Conservation (phyloP, 106 monocot genomes). For the Iris macrosiphon region DNA sequence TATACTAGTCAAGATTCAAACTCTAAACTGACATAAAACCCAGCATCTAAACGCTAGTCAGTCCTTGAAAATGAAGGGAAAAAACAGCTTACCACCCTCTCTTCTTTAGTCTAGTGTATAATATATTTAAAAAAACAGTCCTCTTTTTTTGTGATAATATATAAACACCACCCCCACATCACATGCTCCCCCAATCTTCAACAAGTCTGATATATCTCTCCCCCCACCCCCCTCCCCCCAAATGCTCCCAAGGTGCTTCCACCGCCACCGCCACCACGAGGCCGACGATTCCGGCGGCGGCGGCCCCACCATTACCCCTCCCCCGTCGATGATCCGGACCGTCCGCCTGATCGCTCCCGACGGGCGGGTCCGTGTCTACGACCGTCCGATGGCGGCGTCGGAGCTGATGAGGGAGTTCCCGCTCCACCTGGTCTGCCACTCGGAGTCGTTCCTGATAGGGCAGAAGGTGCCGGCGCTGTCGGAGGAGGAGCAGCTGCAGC, state of each 20-base stretch:
- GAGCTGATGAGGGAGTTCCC: slow-evolving; percentile 54
- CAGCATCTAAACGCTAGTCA: too few relatives aligned
- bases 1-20: too few relatives aligned
- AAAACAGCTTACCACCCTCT: too few relatives aligned
- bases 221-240: slow-evolving; percentile 4
- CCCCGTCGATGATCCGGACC: background rate
- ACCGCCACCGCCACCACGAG: too few relatives aligned
- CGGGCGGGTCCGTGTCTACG: slow-evolving; percentile 43
- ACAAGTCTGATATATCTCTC: background rate
- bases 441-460: slow-evolving; percentile 70
- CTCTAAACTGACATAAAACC: too few relatives aligned
- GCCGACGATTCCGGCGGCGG: too few relatives aligned
- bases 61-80: too few relatives aligned
- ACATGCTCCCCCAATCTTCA: background rate
- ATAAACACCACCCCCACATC: background rate
- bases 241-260: slow-evolving; percentile 13
- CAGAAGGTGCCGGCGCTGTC: slow-evolving; percentile 54
- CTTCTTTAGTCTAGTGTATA: too few relatives aligned
- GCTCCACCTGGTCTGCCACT: slow-evolving; percentile 58
- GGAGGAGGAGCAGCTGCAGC: slow-evolving; percentile 38
- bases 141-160: too few relatives aligned
- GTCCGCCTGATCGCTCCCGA: slow-evolving; percentile 35
- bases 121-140: too few relatives aligned
- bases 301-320: background rate
- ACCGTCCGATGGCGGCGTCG: slow-evolving; percentile 31